Evolutionary conservation across 2,329 filamentous ascomycete species (phyloP).

Genomic region (Lasiodiplodia citricola): DNA sequence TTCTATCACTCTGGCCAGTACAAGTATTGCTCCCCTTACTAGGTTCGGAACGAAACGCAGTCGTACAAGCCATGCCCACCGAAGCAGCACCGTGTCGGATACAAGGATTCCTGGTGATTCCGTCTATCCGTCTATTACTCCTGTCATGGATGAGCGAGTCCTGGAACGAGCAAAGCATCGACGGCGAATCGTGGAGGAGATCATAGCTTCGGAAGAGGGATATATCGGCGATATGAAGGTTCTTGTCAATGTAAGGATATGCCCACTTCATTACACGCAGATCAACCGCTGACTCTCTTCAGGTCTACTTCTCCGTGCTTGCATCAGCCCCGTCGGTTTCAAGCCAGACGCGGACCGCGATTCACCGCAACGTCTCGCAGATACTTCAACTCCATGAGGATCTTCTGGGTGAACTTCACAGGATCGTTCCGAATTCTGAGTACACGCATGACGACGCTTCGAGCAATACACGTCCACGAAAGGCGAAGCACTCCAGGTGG

Average conservation of each 20-base stretch:
- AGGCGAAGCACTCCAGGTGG: slow-evolving; percentile 52
- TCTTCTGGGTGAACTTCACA: slow-evolving; percentile 76
- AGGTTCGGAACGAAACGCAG: slow-evolving; percentile 53
- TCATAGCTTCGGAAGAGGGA: slow-evolving; percentile 83
- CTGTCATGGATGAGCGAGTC: slow-evolving; percentile 68
- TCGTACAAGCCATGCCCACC: slow-evolving; percentile 59
- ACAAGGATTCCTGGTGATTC: slow-evolving; percentile 66
- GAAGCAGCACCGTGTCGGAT: slow-evolving; percentile 63
- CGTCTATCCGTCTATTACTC: slow-evolving; percentile 49
- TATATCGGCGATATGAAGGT: slow-evolving; percentile 89
- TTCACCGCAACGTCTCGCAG: slow-evolving; percentile 78
- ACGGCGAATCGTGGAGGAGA: slow-evolving; percentile 80
- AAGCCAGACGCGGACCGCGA: slow-evolving; percentile 69
- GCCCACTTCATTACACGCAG: neutral
- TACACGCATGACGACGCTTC: slow-evolving; percentile 41
- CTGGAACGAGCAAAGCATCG: slow-evolving; percentile 75
- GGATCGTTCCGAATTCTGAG: slow-evolving; percentile 69
- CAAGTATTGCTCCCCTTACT: slow-evolving; percentile 70
- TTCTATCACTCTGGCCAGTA: slow-evolving; percentile 75
- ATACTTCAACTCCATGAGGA: slow-evolving; percentile 85
- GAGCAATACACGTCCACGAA: slow-evolving; percentile 32
- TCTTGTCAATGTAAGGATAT: slow-evolving; percentile 73
- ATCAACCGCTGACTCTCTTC: neutral
- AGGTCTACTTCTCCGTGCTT: slow-evolving; percentile 62
- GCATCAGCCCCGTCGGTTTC: slow-evolving; percentile 71